Conservation (phyloP, 352 stramenopile genomes). For the Pythium volutum region DNA sequence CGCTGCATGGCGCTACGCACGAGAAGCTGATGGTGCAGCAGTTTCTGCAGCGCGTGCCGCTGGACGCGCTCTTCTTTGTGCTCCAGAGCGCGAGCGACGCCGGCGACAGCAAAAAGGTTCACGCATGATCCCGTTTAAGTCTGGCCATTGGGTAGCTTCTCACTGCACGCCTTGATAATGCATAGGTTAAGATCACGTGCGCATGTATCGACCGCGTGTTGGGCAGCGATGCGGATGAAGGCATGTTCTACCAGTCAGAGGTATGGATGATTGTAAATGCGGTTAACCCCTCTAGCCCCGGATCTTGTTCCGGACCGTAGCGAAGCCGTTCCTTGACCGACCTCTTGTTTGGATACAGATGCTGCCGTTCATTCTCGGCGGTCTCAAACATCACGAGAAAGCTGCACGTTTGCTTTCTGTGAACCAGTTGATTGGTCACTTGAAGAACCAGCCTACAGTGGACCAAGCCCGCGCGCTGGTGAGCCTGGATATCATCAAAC, state of each 20-base stretch:
- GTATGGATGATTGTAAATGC: constrained; percentile 21
- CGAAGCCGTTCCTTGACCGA: background rate
- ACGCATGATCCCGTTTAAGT: background rate
- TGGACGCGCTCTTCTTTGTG: constrained; percentile 65
- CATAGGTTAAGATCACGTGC: constrained; percentile 71
- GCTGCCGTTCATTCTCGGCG: constrained; percentile 68
- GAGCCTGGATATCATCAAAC: background rate
- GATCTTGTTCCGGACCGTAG: too few relatives aligned
- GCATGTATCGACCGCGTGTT: constrained; percentile 78
- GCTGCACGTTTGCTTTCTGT: constrained; percentile 55
- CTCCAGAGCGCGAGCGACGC: constrained; percentile 77
- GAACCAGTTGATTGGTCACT: constrained; percentile 69
- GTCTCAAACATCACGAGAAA: constrained; percentile 59
- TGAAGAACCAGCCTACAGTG: constrained; percentile 44
- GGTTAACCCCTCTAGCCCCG: background rate
- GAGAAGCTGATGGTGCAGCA: constrained; percentile 55
- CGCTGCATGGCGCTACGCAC: constrained; percentile 35
- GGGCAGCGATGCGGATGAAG: constrained; percentile 41
- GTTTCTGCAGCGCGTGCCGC: constrained; percentile 63
- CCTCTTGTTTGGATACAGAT: constrained; percentile 38
- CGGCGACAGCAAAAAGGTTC: constrained; percentile 55
- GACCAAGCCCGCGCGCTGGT: constrained; percentile 57
- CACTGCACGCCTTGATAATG: background rate
- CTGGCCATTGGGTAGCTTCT: background rate
- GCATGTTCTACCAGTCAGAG: constrained; percentile 74